These are phyloP conservation scores for Lanmaoa rubissima DNA, from an alignment of 768 basidiomycete genomes.

Conservation along the genomic window DNA sequence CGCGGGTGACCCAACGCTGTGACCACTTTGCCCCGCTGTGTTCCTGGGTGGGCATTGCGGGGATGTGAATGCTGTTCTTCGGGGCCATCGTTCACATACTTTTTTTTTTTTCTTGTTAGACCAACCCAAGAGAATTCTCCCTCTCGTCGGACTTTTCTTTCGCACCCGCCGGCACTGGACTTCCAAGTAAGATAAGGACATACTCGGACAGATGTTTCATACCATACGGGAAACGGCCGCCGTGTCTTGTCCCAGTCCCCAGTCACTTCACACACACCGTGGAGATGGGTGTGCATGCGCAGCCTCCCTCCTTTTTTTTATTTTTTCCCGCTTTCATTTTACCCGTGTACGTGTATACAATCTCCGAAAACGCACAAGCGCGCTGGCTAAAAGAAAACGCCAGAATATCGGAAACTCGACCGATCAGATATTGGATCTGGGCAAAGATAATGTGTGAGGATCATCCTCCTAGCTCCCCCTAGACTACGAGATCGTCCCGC, in stretches of 20 bases:
- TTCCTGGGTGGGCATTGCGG: slow-evolving; percentile 10
- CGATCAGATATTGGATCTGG: not conserved
- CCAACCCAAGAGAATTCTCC: not conserved
- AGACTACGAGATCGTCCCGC: slow-evolving; percentile 12
- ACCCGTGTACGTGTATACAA: not conserved
- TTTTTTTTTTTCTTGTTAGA: not conserved
- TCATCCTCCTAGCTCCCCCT: not conserved
- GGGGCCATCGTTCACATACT: not conserved
- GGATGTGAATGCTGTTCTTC: slow-evolving; percentile 1
- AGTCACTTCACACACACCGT: not conserved
- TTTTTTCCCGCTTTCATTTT: not conserved
- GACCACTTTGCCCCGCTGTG: not conserved
- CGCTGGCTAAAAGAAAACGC: not conserved
- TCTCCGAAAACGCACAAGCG: not conserved
- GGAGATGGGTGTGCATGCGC: not conserved
- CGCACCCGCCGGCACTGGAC: not conserved
- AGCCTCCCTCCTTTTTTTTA: not conserved
- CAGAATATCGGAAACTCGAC: slow-evolving; percentile 15
- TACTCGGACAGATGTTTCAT: slow-evolving; percentile 13
- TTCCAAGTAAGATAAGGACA: not conserved
- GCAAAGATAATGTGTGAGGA: not conserved
- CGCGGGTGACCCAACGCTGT: not conserved
- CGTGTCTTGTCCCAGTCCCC: not conserved
- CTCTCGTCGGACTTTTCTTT: not conserved
- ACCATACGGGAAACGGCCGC: slow-evolving; percentile 5